Base-by-base conservation (phyloP, 1,284 basidiomycete genomes). In the Pseudozyma tsukubaensis region DNA sequence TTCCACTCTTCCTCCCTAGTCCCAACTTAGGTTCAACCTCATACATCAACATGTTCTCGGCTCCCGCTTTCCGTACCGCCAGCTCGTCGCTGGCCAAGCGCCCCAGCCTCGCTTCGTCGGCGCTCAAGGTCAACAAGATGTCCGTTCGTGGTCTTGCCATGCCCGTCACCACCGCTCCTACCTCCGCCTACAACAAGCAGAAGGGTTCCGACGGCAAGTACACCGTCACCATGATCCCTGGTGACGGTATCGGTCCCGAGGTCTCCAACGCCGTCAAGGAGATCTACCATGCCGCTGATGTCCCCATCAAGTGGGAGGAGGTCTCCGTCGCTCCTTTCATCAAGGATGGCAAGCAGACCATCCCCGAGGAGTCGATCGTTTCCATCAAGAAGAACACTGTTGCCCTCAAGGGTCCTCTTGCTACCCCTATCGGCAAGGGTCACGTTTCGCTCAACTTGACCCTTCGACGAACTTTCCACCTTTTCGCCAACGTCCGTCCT, bases 371-470 rank as follows among this genome's bases (percentile, higher is more conserved):
- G 62, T 94, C 96, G 49, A 94, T 99, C 77, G 89, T 89, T 72
- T 94, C 92, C 29, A 92, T 99, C 82, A 95, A 92, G 88, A 93
- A 92, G 88, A 99, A 98, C 88, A 98, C 96, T 35, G 93, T 99
- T 71, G 97, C 96, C 19, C 88, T 99, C 85, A 99, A 99, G 88
- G 97, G 94, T 91, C 77, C 76, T 5, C 66, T 83, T 49, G 84
- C 79, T 55, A 84, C 77, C n/a, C 62, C 85, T 93, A 94, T 99
- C 86, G 97, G 96, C 82, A 98, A 98, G 89, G 96, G 96, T 49
- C 97, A 98, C 86, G 95, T 98, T 77, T 99, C 97, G 58, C 88
- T 99, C 76, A 99, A 99, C 88, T 88, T 99, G 86, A 98, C 96
- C 44, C 89, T 99, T 59, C 92, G 97, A 76, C 90, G 96, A 82